A percentile compares a stretch with the other conserved stretches of the same genome.
phyloP scores from a whole-genome alignment of 345 rosid genomes.

The Rubroshorea leprosula region DNA sequence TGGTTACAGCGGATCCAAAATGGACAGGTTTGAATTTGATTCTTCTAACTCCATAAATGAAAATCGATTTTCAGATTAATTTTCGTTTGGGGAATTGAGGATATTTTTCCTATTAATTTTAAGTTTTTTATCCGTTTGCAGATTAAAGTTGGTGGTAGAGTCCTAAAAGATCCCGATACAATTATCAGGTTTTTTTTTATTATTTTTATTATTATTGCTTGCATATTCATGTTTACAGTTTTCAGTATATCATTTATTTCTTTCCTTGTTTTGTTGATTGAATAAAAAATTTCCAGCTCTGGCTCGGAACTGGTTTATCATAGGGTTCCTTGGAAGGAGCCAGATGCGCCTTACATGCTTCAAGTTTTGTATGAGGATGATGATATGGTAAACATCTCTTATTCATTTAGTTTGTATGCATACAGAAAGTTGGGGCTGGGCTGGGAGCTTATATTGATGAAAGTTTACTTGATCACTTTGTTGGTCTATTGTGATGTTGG shows the following conservation, averaged over 20 bases:
- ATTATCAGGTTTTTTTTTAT: constrained; percentile 46
- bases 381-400: constrained; percentile 44
- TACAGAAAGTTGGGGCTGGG: background rate
- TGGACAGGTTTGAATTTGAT: constrained; percentile 57
- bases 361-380: constrained; percentile 65
- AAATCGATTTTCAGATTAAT: background rate
- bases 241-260: no score
- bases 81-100: background rate
- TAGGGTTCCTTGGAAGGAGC: constrained; percentile 95
- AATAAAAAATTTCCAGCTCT: constrained; percentile 31
- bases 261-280: background rate
- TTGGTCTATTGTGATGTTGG: background rate
- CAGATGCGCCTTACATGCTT: constrained; percentile 62
- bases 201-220: background rate
- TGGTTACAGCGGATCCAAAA: constrained; percentile 76
- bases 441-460: no score
- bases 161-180: constrained; percentile 46
- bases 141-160: constrained; percentile 58
- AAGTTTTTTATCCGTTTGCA: constrained; percentile 22
- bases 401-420: background rate
- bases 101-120: constrained; percentile 9
- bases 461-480: background rate
- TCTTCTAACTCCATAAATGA: no score
- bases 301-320: constrained; percentile 62
- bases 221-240: no score